phyloP scores from a whole-genome alignment of 2,329 filamentous ascomycete genomes.

The Shiraia sp. region DNA sequence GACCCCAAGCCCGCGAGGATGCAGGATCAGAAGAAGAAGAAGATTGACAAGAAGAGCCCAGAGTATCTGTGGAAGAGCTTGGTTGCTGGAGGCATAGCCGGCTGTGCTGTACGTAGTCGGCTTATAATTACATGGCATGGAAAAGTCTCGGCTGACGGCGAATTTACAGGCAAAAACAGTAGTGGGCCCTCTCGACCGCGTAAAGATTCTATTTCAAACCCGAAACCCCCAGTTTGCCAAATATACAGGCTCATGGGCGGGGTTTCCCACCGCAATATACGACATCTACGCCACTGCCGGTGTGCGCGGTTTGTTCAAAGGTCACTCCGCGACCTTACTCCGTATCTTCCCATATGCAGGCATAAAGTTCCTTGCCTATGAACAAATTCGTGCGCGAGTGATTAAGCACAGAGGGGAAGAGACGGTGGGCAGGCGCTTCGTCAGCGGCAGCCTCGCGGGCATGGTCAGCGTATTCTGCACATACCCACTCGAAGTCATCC shows the following conservation, averaged over 20 bases:
- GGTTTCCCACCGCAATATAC: slow-evolving; percentile 77
- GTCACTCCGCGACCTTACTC: slow-evolving; percentile 90
- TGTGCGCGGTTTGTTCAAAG: slow-evolving; percentile 77
- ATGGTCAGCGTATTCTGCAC: slow-evolving; percentile 94
- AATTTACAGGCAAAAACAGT: slow-evolving; percentile 80
- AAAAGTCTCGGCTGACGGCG: slow-evolving; percentile 43
- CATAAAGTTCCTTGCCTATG: slow-evolving; percentile 97
- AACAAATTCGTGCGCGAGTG: slow-evolving; percentile 82
- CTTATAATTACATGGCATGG: background rate
- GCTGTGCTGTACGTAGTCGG: slow-evolving; percentile 73
- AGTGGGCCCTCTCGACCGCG: slow-evolving; percentile 92
- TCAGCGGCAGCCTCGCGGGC: slow-evolving; percentile 76
- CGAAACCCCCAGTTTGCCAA: slow-evolving; percentile 92
- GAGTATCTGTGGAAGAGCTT: slow-evolving; percentile 86
- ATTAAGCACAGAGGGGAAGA: slow-evolving; percentile 76
- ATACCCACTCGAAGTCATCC: slow-evolving; percentile 90
- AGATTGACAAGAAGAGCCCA: slow-evolving; percentile 70
- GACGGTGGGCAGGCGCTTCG: slow-evolving; percentile 74
- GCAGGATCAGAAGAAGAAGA: slow-evolving; percentile 39
- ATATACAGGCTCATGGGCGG: slow-evolving; percentile 87
- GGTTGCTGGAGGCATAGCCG: slow-evolving; percentile 85
- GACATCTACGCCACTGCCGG: slow-evolving; percentile 83
- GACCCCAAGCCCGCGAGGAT: slow-evolving; percentile 5
- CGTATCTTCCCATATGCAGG: slow-evolving; percentile 97
- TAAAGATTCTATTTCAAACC: slow-evolving; percentile 98